phyloP scores from a whole-genome alignment of 176 grass and related monocot species.

The Urochloa ruziziensis region DNA sequence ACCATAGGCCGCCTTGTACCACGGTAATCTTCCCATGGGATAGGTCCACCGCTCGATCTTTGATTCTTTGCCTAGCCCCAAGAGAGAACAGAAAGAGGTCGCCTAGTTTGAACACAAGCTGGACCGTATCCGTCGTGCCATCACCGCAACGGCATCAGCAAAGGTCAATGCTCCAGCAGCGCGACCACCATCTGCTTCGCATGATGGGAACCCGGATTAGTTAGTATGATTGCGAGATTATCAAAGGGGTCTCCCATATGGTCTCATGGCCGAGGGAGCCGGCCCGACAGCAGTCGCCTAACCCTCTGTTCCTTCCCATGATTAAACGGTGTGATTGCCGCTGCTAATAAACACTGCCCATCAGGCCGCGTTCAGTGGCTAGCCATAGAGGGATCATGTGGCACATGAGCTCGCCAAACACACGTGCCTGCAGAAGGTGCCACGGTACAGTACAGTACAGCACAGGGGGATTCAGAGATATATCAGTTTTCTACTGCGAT shows the following conservation, averaged over 20 bases:
- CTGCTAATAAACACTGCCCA: neutral
- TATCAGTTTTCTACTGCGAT: neutral
- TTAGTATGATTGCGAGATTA: neutral
- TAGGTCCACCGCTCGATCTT: neutral
- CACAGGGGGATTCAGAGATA: neutral
- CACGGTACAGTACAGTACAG: neutral
- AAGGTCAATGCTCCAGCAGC: conserved; percentile 27
- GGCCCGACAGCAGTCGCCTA: neutral
- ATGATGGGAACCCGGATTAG: conserved; percentile 7
- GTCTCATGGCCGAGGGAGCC: too few species aligned
- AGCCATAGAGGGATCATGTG: neutral
- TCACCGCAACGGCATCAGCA: neutral
- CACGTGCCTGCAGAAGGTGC: too few species aligned
- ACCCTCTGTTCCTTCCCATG: conserved; percentile 20
- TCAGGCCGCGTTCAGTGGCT: too few species aligned
- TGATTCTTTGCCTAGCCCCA: too few species aligned
- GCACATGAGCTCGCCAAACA: neutral
- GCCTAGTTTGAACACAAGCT: conserved; percentile 36
- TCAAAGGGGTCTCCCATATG: too few species aligned
- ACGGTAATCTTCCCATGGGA: too few species aligned
- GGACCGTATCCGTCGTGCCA: conserved; percentile 10
- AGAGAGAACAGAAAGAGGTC: neutral
- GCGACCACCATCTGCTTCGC: too few species aligned
- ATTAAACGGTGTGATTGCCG: neutral
- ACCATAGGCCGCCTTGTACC: too few species aligned